Base-by-base conservation (phyloP, 2,329 filamentous ascomycete genomes). In the Alternaria brassicae region DNA sequence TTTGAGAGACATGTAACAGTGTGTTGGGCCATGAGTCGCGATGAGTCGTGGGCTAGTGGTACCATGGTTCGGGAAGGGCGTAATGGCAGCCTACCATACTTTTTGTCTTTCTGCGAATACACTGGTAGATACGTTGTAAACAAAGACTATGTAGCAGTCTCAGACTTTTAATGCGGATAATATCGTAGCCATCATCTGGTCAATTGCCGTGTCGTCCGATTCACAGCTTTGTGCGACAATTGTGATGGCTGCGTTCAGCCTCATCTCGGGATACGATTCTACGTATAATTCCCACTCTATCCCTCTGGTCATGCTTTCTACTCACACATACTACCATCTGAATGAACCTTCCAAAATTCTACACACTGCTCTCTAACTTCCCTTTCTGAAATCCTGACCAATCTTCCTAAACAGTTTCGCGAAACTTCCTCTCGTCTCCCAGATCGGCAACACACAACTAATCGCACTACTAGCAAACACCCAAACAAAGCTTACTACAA, bases 401-500 rank as follows among this genome's bases (percentile, higher is more conserved):
- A 71, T 59, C 45, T 52, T 64, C 48, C 42, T 39, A 27, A 60
- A 51, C 10, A 73, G 27, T 51, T 58, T 65, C 30, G 30, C 62
- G 54, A 73, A 72, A 49, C 79, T 78, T 0, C 60, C 67, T 19
- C 72, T 72, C 23, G 78, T 80, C 71, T 81, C 80, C 68, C 77
- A 79, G 3, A 81, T 70, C 2, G 80, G 80, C 61, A 81, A 68
- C 4, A 80, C 67, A 19, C 77, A 77, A 56, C 75, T 79, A 19
- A 81, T 78, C 2, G 71, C 73, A 58, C 76, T 77, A 17, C 71
- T 74, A 7, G 63, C 66, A 72, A 81, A 81, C 2, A 81, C 77
- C 79, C 79, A 81, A 12, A 78, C 68, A 51, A 81, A 80, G 36
- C 73, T 75, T 15, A 81, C 66, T 0, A 81, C 73, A 6, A 80